Evolutionary conservation across 2,329 filamentous ascomycete genomes (phyloP).

Genomic region (Rhinocladiella mackenziei): DNA sequence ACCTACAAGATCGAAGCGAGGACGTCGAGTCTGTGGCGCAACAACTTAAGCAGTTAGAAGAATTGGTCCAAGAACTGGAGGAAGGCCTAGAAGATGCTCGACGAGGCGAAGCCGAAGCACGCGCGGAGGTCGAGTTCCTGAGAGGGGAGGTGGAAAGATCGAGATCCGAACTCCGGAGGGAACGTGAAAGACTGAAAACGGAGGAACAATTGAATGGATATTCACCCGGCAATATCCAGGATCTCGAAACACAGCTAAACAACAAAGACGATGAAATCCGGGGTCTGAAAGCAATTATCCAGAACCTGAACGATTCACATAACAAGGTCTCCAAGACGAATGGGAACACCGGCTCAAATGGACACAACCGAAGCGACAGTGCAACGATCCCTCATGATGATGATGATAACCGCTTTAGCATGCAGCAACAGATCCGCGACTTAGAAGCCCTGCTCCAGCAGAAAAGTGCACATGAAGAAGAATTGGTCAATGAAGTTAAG

Average conservation of each 20-base stretch:
- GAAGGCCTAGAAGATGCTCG: constrained; percentile 94
- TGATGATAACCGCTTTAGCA: constrained; percentile 56
- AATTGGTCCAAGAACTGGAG: constrained; percentile 92
- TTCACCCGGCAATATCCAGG: constrained; percentile 28
- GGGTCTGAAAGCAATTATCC: constrained; percentile 95
- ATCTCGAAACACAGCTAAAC: constrained; percentile 54
- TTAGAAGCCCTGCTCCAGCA: constrained; percentile 68
- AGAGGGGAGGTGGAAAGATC: constrained; percentile 91
- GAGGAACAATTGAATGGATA: constrained; percentile 31
- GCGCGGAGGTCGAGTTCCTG: constrained; percentile 92
- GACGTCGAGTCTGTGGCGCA: constrained; percentile 88
- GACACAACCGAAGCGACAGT: neutral
- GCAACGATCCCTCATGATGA: constrained; percentile 32
- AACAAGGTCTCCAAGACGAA: constrained; percentile 32
- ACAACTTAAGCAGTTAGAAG: constrained; percentile 92
- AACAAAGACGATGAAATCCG: constrained; percentile 97
- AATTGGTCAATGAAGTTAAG: constrained; percentile 79
- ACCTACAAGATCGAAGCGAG: constrained; percentile 70
- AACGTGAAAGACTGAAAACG: constrained; percentile 74
- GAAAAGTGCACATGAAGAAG: constrained; percentile 72
- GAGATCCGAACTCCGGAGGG: constrained; percentile 77
- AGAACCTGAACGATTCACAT: constrained; percentile 80
- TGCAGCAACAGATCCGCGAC: constrained; percentile 77
- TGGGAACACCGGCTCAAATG: constrained; percentile 14
- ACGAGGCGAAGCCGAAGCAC: constrained; percentile 88